Conservation (phyloP, 2,329 filamentous ascomycete genomes). For the Arthrobotrys musiformis region DNA sequence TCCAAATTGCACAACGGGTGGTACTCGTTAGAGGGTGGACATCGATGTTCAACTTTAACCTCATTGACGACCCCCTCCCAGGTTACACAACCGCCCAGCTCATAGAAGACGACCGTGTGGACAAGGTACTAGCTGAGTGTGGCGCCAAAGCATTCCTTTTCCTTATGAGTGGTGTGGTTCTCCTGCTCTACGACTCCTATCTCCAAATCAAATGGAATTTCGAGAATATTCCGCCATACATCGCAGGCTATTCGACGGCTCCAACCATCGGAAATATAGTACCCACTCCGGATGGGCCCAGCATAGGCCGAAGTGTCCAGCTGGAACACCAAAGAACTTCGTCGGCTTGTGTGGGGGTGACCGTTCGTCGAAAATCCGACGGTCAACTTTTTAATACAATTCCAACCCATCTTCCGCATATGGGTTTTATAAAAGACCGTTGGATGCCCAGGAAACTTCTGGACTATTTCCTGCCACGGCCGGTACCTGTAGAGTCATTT, state of each 20-base stretch:
- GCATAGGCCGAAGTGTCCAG: background rate
- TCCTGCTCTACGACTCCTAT: background rate
- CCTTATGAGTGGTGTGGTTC: background rate
- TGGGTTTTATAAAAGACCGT: background rate
- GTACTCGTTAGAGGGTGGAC: background rate
- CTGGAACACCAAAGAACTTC: background rate
- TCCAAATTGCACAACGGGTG: background rate
- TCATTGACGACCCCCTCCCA: background rate
- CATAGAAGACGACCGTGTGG: background rate
- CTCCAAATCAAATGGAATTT: background rate
- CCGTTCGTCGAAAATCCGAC: background rate
- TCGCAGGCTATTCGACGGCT: background rate
- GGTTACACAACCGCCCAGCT: background rate
- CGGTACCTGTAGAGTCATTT: background rate
- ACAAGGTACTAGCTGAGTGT: background rate
- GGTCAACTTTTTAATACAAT: background rate
- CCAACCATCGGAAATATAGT: background rate
- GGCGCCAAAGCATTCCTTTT: background rate
- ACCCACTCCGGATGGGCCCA: background rate
- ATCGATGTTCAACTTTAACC: background rate
- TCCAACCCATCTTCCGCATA: background rate
- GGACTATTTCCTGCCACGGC: background rate
- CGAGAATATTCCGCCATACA: background rate
- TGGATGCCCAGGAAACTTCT: background rate
- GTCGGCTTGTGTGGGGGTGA: background rate